phyloP scores from a whole-genome alignment of 371 early-diverging fungal genomes.

The Funneliformis caledonium region DNA sequence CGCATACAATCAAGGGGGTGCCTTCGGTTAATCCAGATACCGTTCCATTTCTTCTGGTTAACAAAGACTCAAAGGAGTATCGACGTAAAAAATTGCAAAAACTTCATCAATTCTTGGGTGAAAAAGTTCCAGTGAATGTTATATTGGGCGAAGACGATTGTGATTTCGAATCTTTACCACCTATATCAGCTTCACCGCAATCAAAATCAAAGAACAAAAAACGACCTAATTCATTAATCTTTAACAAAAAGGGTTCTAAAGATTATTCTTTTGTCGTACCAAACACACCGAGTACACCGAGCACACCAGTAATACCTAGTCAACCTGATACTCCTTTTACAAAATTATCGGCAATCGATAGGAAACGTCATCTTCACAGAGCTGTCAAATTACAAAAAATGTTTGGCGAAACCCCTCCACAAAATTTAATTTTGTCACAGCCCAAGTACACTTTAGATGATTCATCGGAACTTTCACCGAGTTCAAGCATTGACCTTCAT shows the following conservation, averaged over 20 bases:
- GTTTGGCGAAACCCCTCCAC: constrained; percentile 42
- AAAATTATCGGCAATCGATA: constrained; percentile 33
- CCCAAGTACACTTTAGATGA: neutral
- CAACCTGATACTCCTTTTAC: neutral
- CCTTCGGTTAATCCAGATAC: neutral
- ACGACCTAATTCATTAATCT: neutral
- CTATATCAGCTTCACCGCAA: neutral
- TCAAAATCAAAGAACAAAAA: constrained; percentile 6
- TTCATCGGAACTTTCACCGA: neutral
- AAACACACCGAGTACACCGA: neutral
- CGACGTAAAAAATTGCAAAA: constrained; percentile 39
- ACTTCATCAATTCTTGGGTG: constrained; percentile 39
- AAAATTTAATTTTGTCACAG: constrained; percentile 26
- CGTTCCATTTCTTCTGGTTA: neutral
- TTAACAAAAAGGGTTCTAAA: neutral
- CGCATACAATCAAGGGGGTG: neutral
- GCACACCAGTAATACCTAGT: neutral
- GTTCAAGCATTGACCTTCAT: constrained; percentile 30
- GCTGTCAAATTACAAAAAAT: constrained; percentile 41
- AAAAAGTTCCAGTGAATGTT: constrained; percentile 30
- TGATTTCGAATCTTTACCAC: neutral
- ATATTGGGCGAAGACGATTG: constrained; percentile 24
- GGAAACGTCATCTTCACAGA: constrained; percentile 34
- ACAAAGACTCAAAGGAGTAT: constrained; percentile 36
- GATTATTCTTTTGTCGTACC: neutral